Evolutionary conservation across 2,329 filamentous ascomycete species (phyloP).

Genomic region (Scleromitrula shiraiana): DNA sequence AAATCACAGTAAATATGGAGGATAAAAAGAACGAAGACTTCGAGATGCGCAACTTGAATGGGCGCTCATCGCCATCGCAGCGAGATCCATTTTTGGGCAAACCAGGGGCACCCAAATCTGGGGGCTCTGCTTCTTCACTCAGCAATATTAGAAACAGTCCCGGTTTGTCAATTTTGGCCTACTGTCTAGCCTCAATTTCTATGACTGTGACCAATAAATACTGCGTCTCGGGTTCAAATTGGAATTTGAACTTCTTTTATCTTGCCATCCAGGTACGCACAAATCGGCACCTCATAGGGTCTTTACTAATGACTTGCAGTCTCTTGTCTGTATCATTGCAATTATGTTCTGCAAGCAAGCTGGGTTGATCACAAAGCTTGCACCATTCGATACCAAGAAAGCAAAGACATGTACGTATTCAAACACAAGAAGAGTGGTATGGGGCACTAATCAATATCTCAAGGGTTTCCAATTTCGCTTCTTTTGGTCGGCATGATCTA

Average conservation of each 20-base stretch:
- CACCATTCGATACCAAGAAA: slow-evolving; percentile 78
- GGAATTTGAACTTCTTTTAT: slow-evolving; percentile 96
- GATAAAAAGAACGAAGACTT: slow-evolving; percentile 82
- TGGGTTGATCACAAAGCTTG: slow-evolving; percentile 73
- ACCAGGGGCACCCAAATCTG: slow-evolving; percentile 29
- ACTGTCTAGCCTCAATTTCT: slow-evolving; percentile 92
- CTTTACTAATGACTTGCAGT: slow-evolving; percentile 43
- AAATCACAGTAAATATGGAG: slow-evolving; percentile 54
- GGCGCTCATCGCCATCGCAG: slow-evolving; percentile 30
- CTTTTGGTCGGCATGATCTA: slow-evolving; percentile 99
- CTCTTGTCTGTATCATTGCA: slow-evolving; percentile 77
- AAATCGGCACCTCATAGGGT: neutral
- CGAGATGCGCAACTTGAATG: slow-evolving; percentile 30
- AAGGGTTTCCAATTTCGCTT: slow-evolving; percentile 93
- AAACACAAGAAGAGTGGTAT: neutral
- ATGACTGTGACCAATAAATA: slow-evolving; percentile 99
- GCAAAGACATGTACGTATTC: slow-evolving; percentile 73
- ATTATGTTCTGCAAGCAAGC: slow-evolving; percentile 76
- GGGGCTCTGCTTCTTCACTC: slow-evolving; percentile 16
- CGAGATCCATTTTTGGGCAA: slow-evolving; percentile 30
- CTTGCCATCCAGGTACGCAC: slow-evolving; percentile 76
- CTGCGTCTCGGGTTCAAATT: slow-evolving; percentile 80
- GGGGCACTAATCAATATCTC: slow-evolving; percentile 7
- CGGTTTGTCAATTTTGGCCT: slow-evolving; percentile 71
- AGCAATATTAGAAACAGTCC: slow-evolving; percentile 62